These are phyloP conservation scores for Trichophyton benhamiae DNA, from an alignment of 2,329 filamentous ascomycete species.

Conservation along the genomic window DNA sequence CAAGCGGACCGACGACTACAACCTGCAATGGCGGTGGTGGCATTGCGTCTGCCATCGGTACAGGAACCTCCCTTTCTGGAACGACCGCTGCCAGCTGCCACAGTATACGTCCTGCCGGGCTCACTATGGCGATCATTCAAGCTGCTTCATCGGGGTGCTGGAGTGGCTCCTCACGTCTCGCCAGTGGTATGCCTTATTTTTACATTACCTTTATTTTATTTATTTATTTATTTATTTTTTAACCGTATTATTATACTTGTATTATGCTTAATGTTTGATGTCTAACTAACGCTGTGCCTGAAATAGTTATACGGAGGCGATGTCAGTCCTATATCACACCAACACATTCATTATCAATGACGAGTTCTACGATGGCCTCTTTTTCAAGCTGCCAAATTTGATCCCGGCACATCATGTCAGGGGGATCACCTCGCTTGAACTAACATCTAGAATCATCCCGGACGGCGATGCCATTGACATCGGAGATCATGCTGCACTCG, in stretches of 20 bases:
- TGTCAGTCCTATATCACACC: not conserved
- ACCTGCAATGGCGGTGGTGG: not conserved
- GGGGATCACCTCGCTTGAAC: not conserved
- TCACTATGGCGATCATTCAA: not conserved
- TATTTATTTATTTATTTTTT: too few relatives aligned
- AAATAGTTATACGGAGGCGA: not conserved
- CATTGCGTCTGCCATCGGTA: not conserved
- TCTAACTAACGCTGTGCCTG: not conserved
- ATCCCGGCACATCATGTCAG: not conserved
- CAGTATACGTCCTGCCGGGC: not conserved
- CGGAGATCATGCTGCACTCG: not conserved
- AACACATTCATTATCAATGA: not conserved
- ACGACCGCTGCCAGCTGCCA: not conserved
- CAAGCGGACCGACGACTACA: not conserved
- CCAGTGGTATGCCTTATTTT: not conserved
- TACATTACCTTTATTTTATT: not conserved
- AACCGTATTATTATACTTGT: too few relatives aligned
- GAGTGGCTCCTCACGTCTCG: not conserved
- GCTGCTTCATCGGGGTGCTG: not conserved
- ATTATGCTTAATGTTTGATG: not conserved
- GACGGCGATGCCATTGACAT: not conserved
- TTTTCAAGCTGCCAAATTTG: not conserved
- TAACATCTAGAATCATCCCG: not conserved
- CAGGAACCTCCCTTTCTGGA: not conserved
- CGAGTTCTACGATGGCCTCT: not conserved